Evolutionary conservation across 83 land plant species (phyloP), one percentile per base, ranked within the genome.

Genomic region (Thuja plicata): DNA sequence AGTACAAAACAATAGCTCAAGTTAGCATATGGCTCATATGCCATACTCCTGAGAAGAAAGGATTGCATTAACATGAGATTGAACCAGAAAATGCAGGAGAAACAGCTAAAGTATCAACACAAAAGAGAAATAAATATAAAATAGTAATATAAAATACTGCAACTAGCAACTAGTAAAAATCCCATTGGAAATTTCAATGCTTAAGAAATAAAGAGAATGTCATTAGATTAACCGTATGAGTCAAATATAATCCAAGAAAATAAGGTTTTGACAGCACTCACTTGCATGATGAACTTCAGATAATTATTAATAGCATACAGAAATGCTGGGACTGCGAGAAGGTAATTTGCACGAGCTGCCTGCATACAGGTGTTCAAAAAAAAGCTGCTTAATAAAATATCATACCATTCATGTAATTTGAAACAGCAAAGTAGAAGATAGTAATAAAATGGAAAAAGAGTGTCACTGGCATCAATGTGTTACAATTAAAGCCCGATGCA

Each of bases 231-330:
- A 50, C 86, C 15, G 5, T n/a, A 48, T 46, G 57, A n/a, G 30
- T 54, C 38, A 84, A 81, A n/a, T n/a, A 84, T 0, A 12, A 43
- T 84, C 60, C 57, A 84, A 48, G 16, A 84, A 89, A 57, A 46
- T 84, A 27, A 13, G 37, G 57, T 48, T 84, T 32, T 84, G 13
- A 76, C 7, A 84, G 50, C 50, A 46, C 70, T 85, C 76, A 93
- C 95, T 92, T 94, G 95, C 95, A 94, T 94, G 54, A 89, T 93
- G 89, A 98, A 98, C 90, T 98, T 98, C 17, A 98, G 95, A 89
- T 98, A 98, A 90, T 98, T 98, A 93, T 98, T 98, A 86, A 98
- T 92, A 43, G 99, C 99, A 93, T 98, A 98, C 7, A 98, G 88
- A 87, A 95, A 87, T n/a, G 97, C 99, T 41, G 99, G 99, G 88